Base-by-base conservation (phyloP, 306 rosid species). In the Prunus padus region DNA sequence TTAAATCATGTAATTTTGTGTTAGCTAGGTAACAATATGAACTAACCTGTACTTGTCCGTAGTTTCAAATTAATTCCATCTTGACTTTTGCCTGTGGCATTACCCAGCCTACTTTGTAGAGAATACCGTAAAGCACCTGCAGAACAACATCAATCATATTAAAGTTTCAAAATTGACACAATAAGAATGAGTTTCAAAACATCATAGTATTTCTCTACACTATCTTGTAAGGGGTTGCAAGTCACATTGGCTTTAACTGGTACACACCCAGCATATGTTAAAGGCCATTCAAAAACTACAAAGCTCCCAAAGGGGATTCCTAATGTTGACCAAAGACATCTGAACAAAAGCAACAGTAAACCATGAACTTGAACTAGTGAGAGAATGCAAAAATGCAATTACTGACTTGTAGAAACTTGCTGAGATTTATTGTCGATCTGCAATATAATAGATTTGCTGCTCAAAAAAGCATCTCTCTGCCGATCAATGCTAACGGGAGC, bases 381-480 rank as follows among this genome's bases (percentile, higher is more conserved):
- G 15, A 16, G 67, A 71, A 67, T 15, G 33, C 13, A 55, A 28
- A 16, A 11, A 15, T 25, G 15, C 11, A 79, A 59, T 40, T 62
- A 90, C 96, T 85, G 19, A 95, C 98, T 95, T 70, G 98, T 97
- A 76, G 97, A 90, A 82, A 95, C 98, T 86, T 89, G 97, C 74
- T n/a, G n/a, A n/a, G n/a, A n/a, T n/a, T n/a, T n/a, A n/a, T n/a
- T n/a, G n/a, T n/a, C n/a, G n/a, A n/a, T n/a, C n/a, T n/a, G n/a
- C n/a, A n/a, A n/a, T n/a, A n/a, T n/a, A n/a, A n/a, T n/a, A n/a
- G n/a, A n/a, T n/a, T n/a, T n/a, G n/a, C n/a, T n/a, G n/a, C n/a
- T n/a, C n/a, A n/a, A n/a, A n/a, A n/a, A n/a, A n/a, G n/a, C n/a
- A n/a, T n/a, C n/a, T n/a, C n/a, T n/a, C n/a, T n/a, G n/a, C n/a